Conservation (phyloP, 1,284 basidiomycete genomes). For the Malassezia sympodialis region DNA sequence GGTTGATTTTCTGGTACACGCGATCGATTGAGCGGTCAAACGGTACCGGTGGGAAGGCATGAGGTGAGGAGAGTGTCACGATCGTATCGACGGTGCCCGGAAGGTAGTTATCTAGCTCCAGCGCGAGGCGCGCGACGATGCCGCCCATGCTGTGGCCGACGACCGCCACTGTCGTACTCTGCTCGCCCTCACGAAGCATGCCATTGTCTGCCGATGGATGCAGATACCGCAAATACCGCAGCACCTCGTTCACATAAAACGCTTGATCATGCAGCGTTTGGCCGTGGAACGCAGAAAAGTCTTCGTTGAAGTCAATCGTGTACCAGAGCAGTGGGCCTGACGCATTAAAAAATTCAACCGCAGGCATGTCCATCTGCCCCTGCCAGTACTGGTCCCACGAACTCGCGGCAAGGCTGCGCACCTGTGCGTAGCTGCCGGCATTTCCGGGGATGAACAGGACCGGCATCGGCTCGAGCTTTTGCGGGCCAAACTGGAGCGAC, state of each 20-base stretch:
- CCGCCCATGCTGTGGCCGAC: slow-evolving; percentile 99
- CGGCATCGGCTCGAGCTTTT: slow-evolving; percentile 51
- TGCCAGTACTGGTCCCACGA: slow-evolving; percentile 67
- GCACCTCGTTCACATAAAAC: slow-evolving; percentile 62
- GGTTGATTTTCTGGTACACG: slow-evolving; percentile 56
- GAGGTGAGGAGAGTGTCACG: slow-evolving; percentile 89
- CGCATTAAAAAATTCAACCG: slow-evolving; percentile 26
- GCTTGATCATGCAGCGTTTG: slow-evolving; percentile 75
- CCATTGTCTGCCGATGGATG: slow-evolving; percentile 55
- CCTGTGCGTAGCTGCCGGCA: slow-evolving; percentile 86
- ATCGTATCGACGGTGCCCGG: slow-evolving; percentile 59
- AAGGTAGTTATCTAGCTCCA: slow-evolving; percentile 55
- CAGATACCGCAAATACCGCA: slow-evolving; percentile 65
- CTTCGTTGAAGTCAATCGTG: slow-evolving; percentile 82
- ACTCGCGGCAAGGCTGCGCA: slow-evolving; percentile 85
- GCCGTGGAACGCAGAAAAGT: slow-evolving; percentile 89
- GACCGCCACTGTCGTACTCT: slow-evolving; percentile 56
- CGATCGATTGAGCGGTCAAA: slow-evolving; percentile 69
- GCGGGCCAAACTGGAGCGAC: background rate
- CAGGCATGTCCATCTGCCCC: slow-evolving; percentile 16
- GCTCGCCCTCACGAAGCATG: slow-evolving; percentile 39
- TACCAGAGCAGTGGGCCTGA: slow-evolving; percentile 18
- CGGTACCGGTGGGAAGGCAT: slow-evolving; percentile 74
- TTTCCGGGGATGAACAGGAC: slow-evolving; percentile 95
- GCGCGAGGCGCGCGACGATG: slow-evolving; percentile 63